Evolutionary conservation across 352 stramenopile genomes (phyloP).

Genomic region (Phytophthora sansomeana): DNA sequence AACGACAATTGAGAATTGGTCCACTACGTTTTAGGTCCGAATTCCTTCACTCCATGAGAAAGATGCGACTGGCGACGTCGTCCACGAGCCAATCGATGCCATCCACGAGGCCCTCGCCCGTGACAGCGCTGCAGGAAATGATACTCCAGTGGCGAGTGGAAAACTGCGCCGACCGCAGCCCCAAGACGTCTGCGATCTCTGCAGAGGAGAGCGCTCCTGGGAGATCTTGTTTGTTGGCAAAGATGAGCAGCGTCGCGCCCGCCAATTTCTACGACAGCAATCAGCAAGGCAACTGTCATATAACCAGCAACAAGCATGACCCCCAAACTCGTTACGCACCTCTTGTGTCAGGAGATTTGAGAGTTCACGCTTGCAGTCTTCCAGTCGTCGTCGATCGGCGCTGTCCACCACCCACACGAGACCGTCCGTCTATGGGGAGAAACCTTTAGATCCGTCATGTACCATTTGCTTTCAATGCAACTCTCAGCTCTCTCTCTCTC

Average conservation of each 20-base stretch:
- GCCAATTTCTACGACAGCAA: constrained; percentile 92
- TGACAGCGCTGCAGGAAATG: constrained; percentile 97
- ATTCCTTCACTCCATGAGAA: constrained; percentile 86
- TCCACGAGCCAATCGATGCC: constrained; percentile 98
- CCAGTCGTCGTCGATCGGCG: constrained; percentile 93
- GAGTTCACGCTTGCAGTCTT: constrained; percentile 95
- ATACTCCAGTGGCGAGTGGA: constrained; percentile 90
- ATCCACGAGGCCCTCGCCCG: constrained; percentile 94
- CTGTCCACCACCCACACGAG: constrained; percentile 99
- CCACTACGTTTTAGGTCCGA: too few species aligned
- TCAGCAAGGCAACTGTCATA: neutral
- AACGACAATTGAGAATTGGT: too few species aligned
- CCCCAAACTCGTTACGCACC: too few species aligned
- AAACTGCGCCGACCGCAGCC: constrained; percentile 84
- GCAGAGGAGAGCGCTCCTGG: constrained; percentile 88
- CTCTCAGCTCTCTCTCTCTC: neutral
- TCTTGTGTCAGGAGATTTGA: constrained; percentile 89
- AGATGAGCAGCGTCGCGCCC: constrained; percentile 98
- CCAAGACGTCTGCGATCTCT: constrained; percentile 93
- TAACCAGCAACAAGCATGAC: neutral
- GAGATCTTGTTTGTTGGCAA: constrained; percentile 99
- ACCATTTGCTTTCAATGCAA: neutral
- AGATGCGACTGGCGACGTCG: constrained; percentile 97
- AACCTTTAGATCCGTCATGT: constrained; percentile 1
- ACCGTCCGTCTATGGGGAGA: constrained; percentile 92